Evolutionary conservation across 768 basidiomycete species (phyloP), one percentile per base, ranked within the genome.

Genomic region (Termitomyces heimii): DNA sequence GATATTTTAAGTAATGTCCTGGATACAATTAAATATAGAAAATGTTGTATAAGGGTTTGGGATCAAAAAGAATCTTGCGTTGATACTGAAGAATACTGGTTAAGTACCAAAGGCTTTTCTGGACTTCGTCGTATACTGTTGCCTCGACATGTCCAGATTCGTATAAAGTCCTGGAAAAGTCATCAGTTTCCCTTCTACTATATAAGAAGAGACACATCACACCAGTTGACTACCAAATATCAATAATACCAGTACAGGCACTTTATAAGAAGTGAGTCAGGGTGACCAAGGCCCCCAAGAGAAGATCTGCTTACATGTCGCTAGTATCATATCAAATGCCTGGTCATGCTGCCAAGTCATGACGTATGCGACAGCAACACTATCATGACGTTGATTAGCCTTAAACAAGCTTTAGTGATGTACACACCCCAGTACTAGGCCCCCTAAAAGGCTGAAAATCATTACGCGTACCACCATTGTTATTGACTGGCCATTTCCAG

Each of bases 401-500:
- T n/a, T 22, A 8, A 16, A 42, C 6, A 46, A 47, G 8, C 2
- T 9, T 28, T 12, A 12, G 3, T 26, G 3, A 16, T 26, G 34
- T 26, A 52, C 67, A 34, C 49, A 71, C 71, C 63, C 63, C 4
- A 73, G 53, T 6, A 65, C 63, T 1, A 71, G 50, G 16, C 66
- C 60, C 1, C 67, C 68, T 4, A 73, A 51, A 16, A 66, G 53
- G 35, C 67, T 67, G 60, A 73, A 73, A 22, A 68, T 35, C 62
- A 71, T 63, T 8, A 70, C 63, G 5, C 71, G 68, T 10, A 65
- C 54, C 0, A 65, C 65, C 64, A 70, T 70, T 9, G 68, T 62
- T 26, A 63, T 52, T 26, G 61, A 54, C 22, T 59, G 57, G 34
- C 63, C 53, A 51, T 58, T 29, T 57, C 59, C 51, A 58, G 35